These are phyloP conservation scores for Mortierella sp. DNA, from an alignment of 371 early-diverging fungal species.

Conservation along the genomic window DNA sequence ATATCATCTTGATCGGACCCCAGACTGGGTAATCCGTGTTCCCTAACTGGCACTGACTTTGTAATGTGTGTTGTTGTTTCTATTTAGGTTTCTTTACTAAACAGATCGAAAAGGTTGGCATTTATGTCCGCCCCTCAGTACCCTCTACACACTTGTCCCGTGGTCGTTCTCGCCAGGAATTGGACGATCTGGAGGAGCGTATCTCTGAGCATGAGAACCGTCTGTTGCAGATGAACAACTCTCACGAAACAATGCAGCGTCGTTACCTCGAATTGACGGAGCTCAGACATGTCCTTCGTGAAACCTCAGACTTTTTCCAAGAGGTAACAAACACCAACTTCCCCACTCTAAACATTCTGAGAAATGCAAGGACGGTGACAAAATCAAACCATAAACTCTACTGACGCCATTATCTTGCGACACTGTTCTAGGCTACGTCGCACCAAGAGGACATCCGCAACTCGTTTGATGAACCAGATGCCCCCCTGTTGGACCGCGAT, in stretches of 20 bases:
- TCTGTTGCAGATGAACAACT: slow-evolving; percentile 88
- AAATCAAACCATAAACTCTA: neutral
- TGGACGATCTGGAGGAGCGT: slow-evolving; percentile 94
- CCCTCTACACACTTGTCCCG: slow-evolving; percentile 71
- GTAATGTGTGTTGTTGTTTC: neutral
- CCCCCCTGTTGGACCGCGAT: slow-evolving; percentile 73
- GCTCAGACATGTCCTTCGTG: slow-evolving; percentile 90
- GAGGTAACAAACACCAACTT: slow-evolving; percentile 59
- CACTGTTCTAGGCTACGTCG: slow-evolving; percentile 62
- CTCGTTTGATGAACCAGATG: slow-evolving; percentile 71
- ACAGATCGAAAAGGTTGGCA: slow-evolving; percentile 84
- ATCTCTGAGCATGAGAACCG: slow-evolving; percentile 88
- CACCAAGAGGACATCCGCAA: slow-evolving; percentile 66
- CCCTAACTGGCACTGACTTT: neutral
- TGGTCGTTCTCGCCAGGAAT: slow-evolving; percentile 90
- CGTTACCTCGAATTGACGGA: slow-evolving; percentile 91
- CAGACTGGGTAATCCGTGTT: neutral
- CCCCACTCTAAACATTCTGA: neutral
- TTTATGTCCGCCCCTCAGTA: slow-evolving; percentile 74
- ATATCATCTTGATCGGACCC: neutral
- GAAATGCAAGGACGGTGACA: neutral
- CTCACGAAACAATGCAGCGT: slow-evolving; percentile 89
- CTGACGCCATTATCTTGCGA: neutral
- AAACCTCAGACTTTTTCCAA: slow-evolving; percentile 87
- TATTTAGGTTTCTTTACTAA: slow-evolving; percentile 6